Conservation (phyloP, 2,329 filamentous ascomycete species). For the Parastagonospora avenae region DNA sequence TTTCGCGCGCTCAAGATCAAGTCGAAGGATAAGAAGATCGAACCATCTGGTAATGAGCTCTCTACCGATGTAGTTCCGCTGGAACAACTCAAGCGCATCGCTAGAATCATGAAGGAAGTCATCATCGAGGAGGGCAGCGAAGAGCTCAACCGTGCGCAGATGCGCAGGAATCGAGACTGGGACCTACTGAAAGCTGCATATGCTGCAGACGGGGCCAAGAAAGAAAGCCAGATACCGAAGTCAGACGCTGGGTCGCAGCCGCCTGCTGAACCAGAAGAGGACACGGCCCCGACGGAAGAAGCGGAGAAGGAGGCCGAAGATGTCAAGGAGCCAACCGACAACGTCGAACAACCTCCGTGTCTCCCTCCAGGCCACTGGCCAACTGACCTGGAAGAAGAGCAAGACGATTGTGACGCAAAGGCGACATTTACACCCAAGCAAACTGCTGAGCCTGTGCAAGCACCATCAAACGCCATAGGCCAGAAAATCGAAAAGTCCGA, state of each 20-base stretch:
- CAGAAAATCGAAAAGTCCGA: too few species aligned
- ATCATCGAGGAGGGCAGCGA: constrained; percentile 10
- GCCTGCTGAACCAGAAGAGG: background rate
- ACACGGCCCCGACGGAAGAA: too few species aligned
- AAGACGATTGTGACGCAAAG: too few species aligned
- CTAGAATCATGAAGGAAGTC: constrained; percentile 13
- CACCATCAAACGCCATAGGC: too few species aligned
- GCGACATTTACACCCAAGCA: too few species aligned
- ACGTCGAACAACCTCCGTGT: too few species aligned
- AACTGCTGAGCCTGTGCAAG: too few species aligned
- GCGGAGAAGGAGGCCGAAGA: too few species aligned
- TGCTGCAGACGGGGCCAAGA: background rate
- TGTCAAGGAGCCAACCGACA: too few species aligned
- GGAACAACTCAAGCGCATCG: constrained; percentile 12
- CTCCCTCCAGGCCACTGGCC: too few species aligned
- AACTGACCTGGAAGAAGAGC: too few species aligned
- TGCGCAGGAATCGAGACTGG: constrained; percentile 1
- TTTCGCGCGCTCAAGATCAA: constrained; percentile 11
- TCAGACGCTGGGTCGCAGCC: background rate
- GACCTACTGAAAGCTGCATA: constrained; percentile 7
- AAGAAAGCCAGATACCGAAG: background rate
- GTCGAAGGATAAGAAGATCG: constrained; percentile 6
- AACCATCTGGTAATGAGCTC: constrained; percentile 8
- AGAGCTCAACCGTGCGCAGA: constrained; percentile 9
- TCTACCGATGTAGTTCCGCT: constrained; percentile 7